Evolutionary conservation across 257 asterid genomes (phyloP), one percentile per base, ranked within the genome.

Genomic region (Rhazya stricta): DNA sequence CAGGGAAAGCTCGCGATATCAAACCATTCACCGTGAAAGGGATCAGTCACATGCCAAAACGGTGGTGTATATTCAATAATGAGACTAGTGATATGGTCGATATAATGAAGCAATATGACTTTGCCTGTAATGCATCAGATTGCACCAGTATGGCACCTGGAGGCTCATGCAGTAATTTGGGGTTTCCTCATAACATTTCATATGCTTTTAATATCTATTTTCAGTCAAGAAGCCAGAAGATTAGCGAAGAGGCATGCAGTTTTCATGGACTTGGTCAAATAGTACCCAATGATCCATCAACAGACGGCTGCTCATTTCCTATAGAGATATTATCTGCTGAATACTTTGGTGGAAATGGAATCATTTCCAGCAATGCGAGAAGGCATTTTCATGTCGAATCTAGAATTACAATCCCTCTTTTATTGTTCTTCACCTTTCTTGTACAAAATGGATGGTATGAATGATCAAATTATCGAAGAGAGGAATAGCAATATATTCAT

Each of bases 11-110:
- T 30, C 76, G 77, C 0, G 83, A 75, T 0, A 29, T 34, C 46
- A 68, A 79, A 81, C 90, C 84, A 1, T 77, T 79, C 3, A 86
- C 78, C 0, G 97, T 91, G 1, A 88, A 85, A 58, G 56, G 76
- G 7, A 84, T 89, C 2, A 68, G 56, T n/a, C 90, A 86, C 77
- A 1, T 88, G 87, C 88, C 86, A 0, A 19, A 48, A 1, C 54
- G 82, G 12, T 93, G 98, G 98, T 93, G 98, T 43, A 82, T 86
- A 0, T 72, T 84, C 63, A 81, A 71, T 9, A 71, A 71, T 11
- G 1, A 18, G 5, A 75, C 78, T 0, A 42, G 39, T 43, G 58
- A 53, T 70, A 0, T 53, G 54, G 37, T 32, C 3, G 27, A 5
- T 32, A 25, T 84, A 0, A 18, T 8, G 4, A 4, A 0, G 5